Base-by-base conservation (phyloP, 208 protist species). In the Leishmania arabica region DNA sequence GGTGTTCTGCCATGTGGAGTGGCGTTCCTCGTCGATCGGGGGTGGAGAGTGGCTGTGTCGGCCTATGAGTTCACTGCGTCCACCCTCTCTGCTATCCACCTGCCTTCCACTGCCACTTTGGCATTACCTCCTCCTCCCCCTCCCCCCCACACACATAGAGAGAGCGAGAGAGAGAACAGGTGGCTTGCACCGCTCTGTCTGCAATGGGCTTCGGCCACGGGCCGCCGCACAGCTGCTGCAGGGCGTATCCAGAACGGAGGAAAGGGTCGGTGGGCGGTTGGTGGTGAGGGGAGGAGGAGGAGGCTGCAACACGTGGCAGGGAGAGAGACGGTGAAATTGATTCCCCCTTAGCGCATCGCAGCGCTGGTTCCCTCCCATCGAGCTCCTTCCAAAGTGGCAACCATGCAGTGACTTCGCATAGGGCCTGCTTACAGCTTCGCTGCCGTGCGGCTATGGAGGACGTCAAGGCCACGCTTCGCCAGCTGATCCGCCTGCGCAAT, bases 401-500 rank as follows among this genome's bases (percentile, higher is more conserved):
- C 31, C 3, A 73, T 17, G 45, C 24, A 19, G 31, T 17, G 24
- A 2, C 8, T 51, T 37, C 45, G 13, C 11, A 54, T 51, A 31
- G 27, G 13, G 34, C 13, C n/a, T 31, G 15, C 15, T 56, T 88
- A 90, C 70, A 92, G 56, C 60, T 89, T 90, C 11, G 89, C 70
- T 27, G 80, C 68, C 27, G 83, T 87, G 64, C 88, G 80, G 42
- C 86, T 79, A 40, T 84, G 76, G 19, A 95, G 80, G 19, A 93
- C 80, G 78, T 91, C 83, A 4, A 95, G 49, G 1, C 92, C 92
- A 53, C 90, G 88, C 74, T 86, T 82, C 2, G 88, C 85, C 27
- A 93, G 75, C 72, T 93, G 88, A 56, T 95, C 92, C 1, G 84
- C 89, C 56, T 90, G 86, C 17, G 84, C 89, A 75, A 95, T 80